Evolutionary conservation across 2,329 filamentous ascomycete species (phyloP).

Genomic region (Leptographium flavum): DNA sequence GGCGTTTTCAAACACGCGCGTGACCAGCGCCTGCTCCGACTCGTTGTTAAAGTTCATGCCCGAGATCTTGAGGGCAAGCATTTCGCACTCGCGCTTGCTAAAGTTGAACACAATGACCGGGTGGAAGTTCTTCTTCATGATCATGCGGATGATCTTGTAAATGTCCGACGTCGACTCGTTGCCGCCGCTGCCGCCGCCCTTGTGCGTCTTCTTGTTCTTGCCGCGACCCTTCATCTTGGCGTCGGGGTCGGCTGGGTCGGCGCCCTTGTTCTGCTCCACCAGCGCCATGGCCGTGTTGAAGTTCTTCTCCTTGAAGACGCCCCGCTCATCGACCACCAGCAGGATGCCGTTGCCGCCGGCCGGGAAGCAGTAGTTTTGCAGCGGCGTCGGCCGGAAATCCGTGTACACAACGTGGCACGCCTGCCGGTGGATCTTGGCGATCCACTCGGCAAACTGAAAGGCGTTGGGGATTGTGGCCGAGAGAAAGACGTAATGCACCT

Average conservation of each 20-base stretch:
- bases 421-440: slow-evolving; percentile 93
- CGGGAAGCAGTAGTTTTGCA: slow-evolving; percentile 97
- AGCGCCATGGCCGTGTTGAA: slow-evolving; percentile 92
- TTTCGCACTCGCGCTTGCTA: slow-evolving; percentile 93
- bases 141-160: slow-evolving; percentile 97
- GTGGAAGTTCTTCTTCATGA: slow-evolving; percentile 93
- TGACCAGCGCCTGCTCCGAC: slow-evolving; percentile 86
- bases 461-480: slow-evolving; percentile 98
- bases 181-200: slow-evolving; percentile 62
- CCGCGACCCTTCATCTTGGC: slow-evolving; percentile 76
- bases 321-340: slow-evolving; percentile 91
- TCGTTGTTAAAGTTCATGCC: slow-evolving; percentile 90
- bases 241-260: slow-evolving; percentile 64
- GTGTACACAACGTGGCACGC: slow-evolving; percentile 99
- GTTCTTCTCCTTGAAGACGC: slow-evolving; percentile 89
- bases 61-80: slow-evolving; percentile 75
- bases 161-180: slow-evolving; percentile 62
- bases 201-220: slow-evolving; percentile 84
- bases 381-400: slow-evolving; percentile 88
- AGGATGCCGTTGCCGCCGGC: slow-evolving; percentile 85
- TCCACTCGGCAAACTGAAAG: slow-evolving; percentile 99
- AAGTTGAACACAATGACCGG: slow-evolving; percentile 99
- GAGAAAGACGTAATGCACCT: slow-evolving; percentile 96
- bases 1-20: slow-evolving; percentile 84
- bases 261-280: slow-evolving; percentile 76